Conservation (phyloP, 345 rosid species). For the Geranium rotundifolium region DNA sequence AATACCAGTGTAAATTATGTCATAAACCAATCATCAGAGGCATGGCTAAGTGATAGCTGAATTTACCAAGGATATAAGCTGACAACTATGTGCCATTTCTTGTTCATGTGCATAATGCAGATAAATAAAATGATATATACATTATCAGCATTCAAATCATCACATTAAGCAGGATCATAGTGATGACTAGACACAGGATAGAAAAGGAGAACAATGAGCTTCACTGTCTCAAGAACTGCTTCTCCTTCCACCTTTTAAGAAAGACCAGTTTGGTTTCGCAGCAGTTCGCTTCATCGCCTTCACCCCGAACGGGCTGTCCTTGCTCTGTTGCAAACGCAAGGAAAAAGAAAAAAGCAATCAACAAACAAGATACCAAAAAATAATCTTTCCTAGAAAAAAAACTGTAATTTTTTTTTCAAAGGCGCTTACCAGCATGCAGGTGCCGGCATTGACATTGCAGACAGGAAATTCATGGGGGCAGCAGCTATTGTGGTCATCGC, state of each 20-base stretch:
- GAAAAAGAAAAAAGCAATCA: background rate
- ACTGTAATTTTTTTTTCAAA: too few species aligned
- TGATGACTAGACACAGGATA: background rate
- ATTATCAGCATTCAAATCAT: background rate
- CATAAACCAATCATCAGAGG: background rate
- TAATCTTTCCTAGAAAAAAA: too few species aligned
- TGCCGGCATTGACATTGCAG: constrained; percentile 49
- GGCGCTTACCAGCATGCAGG: constrained; percentile 53
- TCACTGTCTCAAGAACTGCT: constrained; percentile 28
- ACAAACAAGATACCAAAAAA: background rate
- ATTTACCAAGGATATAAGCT: constrained; percentile 9
- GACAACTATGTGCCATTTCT: background rate
- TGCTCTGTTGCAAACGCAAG: constrained; percentile 45
- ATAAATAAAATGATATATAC: background rate
- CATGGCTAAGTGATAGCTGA: constrained; percentile 7
- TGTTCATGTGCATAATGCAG: background rate
- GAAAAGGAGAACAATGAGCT: background rate
- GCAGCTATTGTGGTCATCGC: constrained; percentile 69
- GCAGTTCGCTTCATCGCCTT: constrained; percentile 70
- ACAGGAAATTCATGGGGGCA: constrained; percentile 83
- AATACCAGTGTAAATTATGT: too few species aligned
- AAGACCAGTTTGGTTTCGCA: constrained; percentile 60
- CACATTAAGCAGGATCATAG: background rate
- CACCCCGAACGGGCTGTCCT: constrained; percentile 60
- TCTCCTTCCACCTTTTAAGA: constrained; percentile 23